Evolutionary conservation across 805 yeast genomes (phyloP).

Genomic region (Zygotorulaspora chibaensis): DNA sequence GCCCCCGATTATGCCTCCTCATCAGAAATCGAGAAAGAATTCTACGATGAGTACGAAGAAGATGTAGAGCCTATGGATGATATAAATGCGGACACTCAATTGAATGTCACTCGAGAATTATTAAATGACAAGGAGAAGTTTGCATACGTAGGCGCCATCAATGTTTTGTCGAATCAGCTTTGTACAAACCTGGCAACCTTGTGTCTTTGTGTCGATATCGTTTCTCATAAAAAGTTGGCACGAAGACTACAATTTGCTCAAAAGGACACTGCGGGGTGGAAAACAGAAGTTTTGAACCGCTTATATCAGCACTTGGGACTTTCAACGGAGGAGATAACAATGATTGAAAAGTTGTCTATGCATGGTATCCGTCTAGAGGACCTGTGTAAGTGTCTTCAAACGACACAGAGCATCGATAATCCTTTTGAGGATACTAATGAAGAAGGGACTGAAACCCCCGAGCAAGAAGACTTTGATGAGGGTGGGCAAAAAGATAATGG

Average conservation of each 20-base stretch:
- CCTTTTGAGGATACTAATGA: constrained; percentile 37
- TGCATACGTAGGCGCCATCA: constrained; percentile 85
- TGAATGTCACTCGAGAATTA: constrained; percentile 76
- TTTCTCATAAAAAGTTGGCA: constrained; percentile 46
- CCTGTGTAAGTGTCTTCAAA: constrained; percentile 58
- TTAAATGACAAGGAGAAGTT: constrained; percentile 79
- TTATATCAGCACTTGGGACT: constrained; percentile 80
- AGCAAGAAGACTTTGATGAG: constrained; percentile 7
- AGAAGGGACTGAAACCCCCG: constrained; percentile 9
- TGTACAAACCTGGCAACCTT: constrained; percentile 70
- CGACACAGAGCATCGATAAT: constrained; percentile 47
- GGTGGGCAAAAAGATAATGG: constrained; percentile 1
- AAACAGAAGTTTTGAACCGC: constrained; percentile 62
- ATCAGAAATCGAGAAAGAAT: constrained; percentile 28
- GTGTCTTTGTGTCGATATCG: constrained; percentile 47
- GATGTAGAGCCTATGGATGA: constrained; percentile 35
- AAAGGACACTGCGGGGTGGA: constrained; percentile 81
- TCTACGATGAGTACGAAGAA: constrained; percentile 39
- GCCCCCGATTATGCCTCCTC: constrained; percentile 5
- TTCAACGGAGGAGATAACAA: constrained; percentile 65
- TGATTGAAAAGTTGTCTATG: constrained; percentile 80
- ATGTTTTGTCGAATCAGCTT: constrained; percentile 71
- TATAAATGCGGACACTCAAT: constrained; percentile 43
- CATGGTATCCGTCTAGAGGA: constrained; percentile 80
- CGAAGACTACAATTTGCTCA: constrained; percentile 63